Conservation (phyloP, 805 yeast species). For the Starmerella bombicola region DNA sequence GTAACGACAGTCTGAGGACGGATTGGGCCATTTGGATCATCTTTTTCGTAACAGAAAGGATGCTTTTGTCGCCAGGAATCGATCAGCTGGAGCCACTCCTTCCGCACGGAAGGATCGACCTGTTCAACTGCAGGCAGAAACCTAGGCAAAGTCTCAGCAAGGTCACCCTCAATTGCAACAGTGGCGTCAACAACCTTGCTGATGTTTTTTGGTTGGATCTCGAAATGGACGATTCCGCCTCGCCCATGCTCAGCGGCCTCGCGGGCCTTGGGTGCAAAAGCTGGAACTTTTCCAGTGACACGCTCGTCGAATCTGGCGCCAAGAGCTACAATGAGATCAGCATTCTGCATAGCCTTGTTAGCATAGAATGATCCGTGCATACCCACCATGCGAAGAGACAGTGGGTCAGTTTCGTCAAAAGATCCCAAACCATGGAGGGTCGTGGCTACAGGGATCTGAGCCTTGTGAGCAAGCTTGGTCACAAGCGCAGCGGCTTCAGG, state of each 20-base stretch:
- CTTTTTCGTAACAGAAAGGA: constrained; percentile 72
- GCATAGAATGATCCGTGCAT: constrained; percentile 98
- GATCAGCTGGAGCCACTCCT: constrained; percentile 67
- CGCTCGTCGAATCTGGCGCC: constrained; percentile 99
- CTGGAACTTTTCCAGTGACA: constrained; percentile 75
- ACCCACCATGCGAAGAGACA: constrained; percentile 90
- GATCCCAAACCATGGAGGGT: constrained; percentile 90
- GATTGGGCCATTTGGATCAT: constrained; percentile 46
- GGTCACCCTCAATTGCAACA: constrained; percentile 95
- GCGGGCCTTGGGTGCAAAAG: constrained; percentile 89
- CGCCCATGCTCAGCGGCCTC: constrained; percentile 75
- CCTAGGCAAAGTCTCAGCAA: constrained; percentile 57
- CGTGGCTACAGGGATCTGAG: constrained; percentile 90
- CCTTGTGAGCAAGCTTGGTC: constrained; percentile 78
- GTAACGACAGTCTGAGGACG: constrained; percentile 87
- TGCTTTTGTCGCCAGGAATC: constrained; percentile 72
- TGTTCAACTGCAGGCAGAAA: constrained; percentile 58
- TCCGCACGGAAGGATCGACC: constrained; percentile 42
- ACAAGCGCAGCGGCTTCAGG: constrained; percentile 55
- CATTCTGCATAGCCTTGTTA: constrained; percentile 82
- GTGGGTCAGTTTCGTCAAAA: constrained; percentile 81
- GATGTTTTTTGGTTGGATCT: constrained; percentile 90
- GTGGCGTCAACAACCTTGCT: constrained; percentile 91
- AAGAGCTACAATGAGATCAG: constrained; percentile 83
- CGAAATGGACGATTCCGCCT: constrained; percentile 96